Evolutionary conservation across 1,284 basidiomycete genomes (phyloP).

Genomic region (Boletellus deceptivus): DNA sequence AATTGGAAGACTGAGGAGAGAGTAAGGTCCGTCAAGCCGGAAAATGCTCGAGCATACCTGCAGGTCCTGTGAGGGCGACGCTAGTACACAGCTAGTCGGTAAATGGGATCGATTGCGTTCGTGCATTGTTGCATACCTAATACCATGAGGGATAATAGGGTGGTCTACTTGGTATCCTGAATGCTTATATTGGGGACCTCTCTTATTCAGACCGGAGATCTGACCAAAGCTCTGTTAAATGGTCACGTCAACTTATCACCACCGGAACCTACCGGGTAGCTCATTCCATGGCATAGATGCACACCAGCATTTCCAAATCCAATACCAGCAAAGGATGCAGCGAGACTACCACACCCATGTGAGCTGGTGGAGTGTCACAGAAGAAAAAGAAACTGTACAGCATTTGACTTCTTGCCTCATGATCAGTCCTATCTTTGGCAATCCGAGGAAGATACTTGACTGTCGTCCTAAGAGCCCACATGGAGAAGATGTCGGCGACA

Average conservation of each 20-base stretch:
- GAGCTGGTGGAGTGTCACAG: background rate
- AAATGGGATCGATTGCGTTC: background rate
- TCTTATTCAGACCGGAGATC: conserved; percentile 96
- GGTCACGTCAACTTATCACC: conserved; percentile 1
- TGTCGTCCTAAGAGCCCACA: conserved; percentile 91
- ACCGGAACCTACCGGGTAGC: conserved; percentile 61
- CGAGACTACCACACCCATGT: conserved; percentile 49
- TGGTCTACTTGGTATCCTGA: conserved; percentile 78
- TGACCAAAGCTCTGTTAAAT: conserved; percentile 30
- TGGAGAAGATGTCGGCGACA: conserved; percentile 93
- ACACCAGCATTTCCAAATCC: conserved; percentile 96
- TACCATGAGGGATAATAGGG: conserved; percentile 92
- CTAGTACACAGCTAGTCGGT: conserved; percentile 21
- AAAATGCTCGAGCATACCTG: conserved; percentile 42
- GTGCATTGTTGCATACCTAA: conserved; percentile 51
- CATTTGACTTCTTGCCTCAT: conserved; percentile 89
- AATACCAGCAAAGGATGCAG: conserved; percentile 91
- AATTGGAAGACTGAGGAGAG: conserved; percentile 76
- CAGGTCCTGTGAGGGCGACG: conserved; percentile 89
- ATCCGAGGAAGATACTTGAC: conserved; percentile 90
- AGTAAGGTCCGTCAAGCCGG: conserved; percentile 1
- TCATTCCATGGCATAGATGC: conserved; percentile 87
- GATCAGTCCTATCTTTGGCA: conserved; percentile 75
- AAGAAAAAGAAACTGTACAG: conserved; percentile 51
- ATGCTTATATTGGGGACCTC: conserved; percentile 85